Evolutionary conservation across 805 yeast species (phyloP).

Genomic region (Pichia pseudocactophila): DNA sequence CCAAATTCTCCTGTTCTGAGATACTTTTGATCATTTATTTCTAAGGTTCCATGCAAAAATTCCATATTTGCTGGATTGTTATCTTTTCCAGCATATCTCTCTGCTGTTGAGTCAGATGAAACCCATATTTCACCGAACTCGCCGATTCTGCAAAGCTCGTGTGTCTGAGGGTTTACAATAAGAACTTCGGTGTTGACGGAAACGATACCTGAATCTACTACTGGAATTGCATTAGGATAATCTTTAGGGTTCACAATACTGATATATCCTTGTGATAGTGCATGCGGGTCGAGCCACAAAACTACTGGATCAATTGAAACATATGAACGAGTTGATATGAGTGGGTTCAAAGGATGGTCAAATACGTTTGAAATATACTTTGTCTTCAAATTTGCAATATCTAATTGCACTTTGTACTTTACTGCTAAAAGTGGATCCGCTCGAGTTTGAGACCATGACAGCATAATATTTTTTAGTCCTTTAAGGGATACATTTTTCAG

Average conservation of each 20-base stretch:
- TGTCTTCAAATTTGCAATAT: slow-evolving; percentile 53
- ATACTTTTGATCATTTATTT: slow-evolving; percentile 52
- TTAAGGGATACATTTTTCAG: slow-evolving; percentile 6
- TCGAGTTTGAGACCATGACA: slow-evolving; percentile 59
- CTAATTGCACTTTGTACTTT: slow-evolving; percentile 51
- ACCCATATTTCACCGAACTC: slow-evolving; percentile 98
- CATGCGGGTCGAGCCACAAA: slow-evolving; percentile 76
- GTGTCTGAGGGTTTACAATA: slow-evolving; percentile 90
- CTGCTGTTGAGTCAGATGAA: slow-evolving; percentile 73
- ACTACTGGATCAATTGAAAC: slow-evolving; percentile 84
- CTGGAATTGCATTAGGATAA: slow-evolving; percentile 56
- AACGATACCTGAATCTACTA: slow-evolving; percentile 94
- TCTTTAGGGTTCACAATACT: slow-evolving; percentile 69
- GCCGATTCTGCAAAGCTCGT: slow-evolving; percentile 68
- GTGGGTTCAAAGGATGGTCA: slow-evolving; percentile 71
- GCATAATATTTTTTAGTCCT: slow-evolving; percentile 67
- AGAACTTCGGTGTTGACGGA: slow-evolving; percentile 92
- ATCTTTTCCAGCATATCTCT: slow-evolving; percentile 41
- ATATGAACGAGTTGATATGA: slow-evolving; percentile 78
- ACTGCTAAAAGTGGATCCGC: slow-evolving; percentile 56
- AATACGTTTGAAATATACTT: slow-evolving; percentile 71
- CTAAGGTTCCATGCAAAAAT: slow-evolving; percentile 53
- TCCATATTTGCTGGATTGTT: slow-evolving; percentile 31
- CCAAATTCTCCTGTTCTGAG: slow-evolving; percentile 93
- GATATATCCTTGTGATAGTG: slow-evolving; percentile 82